phyloP scores from a whole-genome alignment of 345 rosid species.

The Sisymbrium irio region DNA sequence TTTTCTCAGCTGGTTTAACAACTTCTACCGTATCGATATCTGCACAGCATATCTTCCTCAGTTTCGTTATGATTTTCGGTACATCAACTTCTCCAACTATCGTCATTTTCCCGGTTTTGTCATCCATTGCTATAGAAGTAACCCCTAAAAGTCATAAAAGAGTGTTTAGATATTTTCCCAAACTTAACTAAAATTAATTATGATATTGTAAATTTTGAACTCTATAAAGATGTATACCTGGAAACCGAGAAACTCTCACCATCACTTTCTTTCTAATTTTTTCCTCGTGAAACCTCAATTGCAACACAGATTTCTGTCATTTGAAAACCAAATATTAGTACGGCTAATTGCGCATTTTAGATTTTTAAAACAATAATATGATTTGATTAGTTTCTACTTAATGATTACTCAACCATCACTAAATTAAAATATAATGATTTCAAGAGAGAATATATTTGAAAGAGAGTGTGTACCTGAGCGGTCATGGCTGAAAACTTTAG shows the following conservation, averaged over 20 bases:
- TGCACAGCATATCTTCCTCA: conserved; percentile 53
- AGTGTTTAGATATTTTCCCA: background rate
- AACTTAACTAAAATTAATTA: background rate
- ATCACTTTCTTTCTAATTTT: conserved; percentile 52
- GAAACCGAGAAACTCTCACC: conserved; percentile 42
- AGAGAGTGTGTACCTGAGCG: conserved; percentile 1
- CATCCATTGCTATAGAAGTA: conserved; percentile 38
- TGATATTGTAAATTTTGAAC: background rate
- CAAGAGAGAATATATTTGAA: background rate
- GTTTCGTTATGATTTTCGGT: conserved; percentile 37
- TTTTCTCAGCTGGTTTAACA: conserved; percentile 58
- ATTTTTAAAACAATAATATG: background rate
- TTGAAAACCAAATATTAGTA: background rate
- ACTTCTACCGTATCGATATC: conserved; percentile 54
- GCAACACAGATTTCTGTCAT: conserved; percentile 59
- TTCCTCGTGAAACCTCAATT: conserved; percentile 41
- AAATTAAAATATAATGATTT: background rate
- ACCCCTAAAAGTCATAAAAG: conserved; percentile 34
- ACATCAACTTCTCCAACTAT: conserved; percentile 55
- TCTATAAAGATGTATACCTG: conserved; percentile 44
- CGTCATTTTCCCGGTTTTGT: conserved; percentile 61
- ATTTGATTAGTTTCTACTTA: background rate
- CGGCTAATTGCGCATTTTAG: background rate
- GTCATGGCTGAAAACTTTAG: conserved; percentile 12
- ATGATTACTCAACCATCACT: background rate